These are phyloP conservation scores for Tripterygium wilfordii DNA, from an alignment of 177 flowering plant species.

Conservation along the genomic window DNA sequence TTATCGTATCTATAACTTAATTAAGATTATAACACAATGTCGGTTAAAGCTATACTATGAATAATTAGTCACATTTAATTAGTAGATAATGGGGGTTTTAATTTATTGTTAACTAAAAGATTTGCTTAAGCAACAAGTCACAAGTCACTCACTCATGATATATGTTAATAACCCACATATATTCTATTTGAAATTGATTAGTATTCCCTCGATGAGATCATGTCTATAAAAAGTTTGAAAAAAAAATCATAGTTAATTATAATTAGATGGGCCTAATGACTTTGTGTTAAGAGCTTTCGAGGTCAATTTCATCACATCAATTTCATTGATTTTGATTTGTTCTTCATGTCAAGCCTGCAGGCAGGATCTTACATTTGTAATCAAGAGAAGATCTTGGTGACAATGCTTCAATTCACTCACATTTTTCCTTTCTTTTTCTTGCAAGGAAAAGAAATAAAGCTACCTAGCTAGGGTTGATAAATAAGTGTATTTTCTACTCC, in stretches of 20 bases:
- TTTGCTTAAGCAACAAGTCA: conserved; percentile 23
- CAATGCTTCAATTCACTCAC: background rate
- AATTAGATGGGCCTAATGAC: no score
- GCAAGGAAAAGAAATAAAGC: no score
- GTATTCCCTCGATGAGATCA: conserved; percentile 12
- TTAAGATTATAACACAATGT: conserved; percentile 5
- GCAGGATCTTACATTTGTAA: conserved; percentile 11
- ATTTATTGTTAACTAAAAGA: conserved; percentile 1
- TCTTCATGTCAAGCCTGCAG: conserved; percentile 10
- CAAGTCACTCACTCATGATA: conserved; percentile 17
- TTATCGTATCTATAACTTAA: conserved; percentile 14
- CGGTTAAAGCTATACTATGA: conserved; percentile 1
- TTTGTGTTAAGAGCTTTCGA: conserved; percentile 2
- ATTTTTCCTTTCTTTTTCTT: background rate
- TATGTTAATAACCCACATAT: conserved; percentile 5
- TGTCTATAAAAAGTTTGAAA: background rate
- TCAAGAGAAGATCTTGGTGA: conserved; percentile 9
- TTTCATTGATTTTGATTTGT: conserved; percentile 4
- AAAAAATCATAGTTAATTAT: no score
- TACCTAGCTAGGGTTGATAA: no score
- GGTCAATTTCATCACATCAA: conserved; percentile 11
- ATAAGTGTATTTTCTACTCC: no score
- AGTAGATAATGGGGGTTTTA: conserved; percentile 5
- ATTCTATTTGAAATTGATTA: no score
- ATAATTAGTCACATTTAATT: conserved; percentile 6